Evolutionary conservation across 441 rosid genomes (phyloP).

Genomic region (Euphorbia neoarborescens): DNA sequence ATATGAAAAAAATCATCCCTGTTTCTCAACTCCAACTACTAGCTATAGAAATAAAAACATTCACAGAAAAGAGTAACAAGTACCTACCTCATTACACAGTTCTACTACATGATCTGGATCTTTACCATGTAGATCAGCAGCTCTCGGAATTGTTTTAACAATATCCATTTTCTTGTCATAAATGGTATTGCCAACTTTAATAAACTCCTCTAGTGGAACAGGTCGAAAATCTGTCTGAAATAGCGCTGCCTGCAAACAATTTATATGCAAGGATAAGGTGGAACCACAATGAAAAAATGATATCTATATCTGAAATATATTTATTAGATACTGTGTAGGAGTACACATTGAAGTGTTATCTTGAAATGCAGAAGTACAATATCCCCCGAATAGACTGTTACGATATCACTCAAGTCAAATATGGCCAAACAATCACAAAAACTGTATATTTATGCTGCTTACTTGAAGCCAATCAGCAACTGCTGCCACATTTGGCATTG

Average conservation of each 20-base stretch:
- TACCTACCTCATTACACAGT: constrained; percentile 79
- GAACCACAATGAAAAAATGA: not conserved
- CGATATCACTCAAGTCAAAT: not conserved
- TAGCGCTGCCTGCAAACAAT: constrained; percentile 68
- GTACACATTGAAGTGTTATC: not conserved
- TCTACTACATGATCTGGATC: constrained; percentile 95
- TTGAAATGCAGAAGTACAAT: not conserved
- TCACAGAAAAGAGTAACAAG: constrained; percentile 12
- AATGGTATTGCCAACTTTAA: constrained; percentile 82
- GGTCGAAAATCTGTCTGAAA: constrained; percentile 94
- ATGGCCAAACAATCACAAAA: not conserved
- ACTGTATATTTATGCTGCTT: constrained; percentile 26
- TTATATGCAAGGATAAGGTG: constrained; percentile 11
- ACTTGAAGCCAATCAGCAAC: constrained; percentile 99
- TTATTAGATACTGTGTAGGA: not conserved
- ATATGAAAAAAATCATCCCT: constrained; percentile 8
- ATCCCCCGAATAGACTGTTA: not conserved
- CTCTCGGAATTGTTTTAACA: constrained; percentile 62
- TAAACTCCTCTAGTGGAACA: constrained; percentile 85
- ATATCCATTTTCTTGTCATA: constrained; percentile 76
- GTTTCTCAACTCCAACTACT: constrained; percentile 18
- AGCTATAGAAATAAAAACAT: constrained; percentile 1
- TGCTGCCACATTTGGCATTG: constrained; percentile 97
- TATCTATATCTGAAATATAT: not conserved
- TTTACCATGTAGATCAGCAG: constrained; percentile 74